phyloP scores from a whole-genome alignment of 2,329 filamentous ascomycete genomes.

The Dactylellina haptotyla region DNA sequence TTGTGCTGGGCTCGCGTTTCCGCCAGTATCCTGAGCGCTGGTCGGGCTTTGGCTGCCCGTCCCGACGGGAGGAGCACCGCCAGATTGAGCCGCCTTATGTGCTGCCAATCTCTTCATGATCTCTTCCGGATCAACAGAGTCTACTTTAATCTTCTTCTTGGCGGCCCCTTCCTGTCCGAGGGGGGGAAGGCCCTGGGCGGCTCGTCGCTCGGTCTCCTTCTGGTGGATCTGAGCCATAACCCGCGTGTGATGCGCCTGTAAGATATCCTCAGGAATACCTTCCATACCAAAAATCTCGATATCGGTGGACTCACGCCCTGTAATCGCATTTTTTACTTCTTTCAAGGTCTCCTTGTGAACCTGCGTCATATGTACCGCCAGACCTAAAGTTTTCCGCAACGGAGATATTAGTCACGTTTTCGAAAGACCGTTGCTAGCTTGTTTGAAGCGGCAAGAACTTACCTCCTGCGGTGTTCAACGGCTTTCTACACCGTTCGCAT shows the following conservation, averaged over 20 bases:
- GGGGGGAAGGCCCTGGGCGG: slow-evolving; percentile 83
- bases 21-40: slow-evolving; percentile 66
- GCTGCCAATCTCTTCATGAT: slow-evolving; percentile 82
- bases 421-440: slow-evolving; percentile 3
- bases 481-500: slow-evolving; percentile 86
- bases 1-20: slow-evolving; percentile 66
- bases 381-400: slow-evolving; percentile 70
- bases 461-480: slow-evolving; percentile 95
- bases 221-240: slow-evolving; percentile 87
- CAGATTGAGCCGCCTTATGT: slow-evolving; percentile 75
- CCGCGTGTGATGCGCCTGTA: slow-evolving; percentile 83
- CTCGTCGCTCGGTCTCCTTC: slow-evolving; percentile 81
- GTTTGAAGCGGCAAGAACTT: slow-evolving; percentile 59
- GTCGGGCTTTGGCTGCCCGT: slow-evolving; percentile 67
- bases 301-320: slow-evolving; percentile 83
- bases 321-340: slow-evolving; percentile 89
- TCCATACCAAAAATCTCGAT: slow-evolving; percentile 99
- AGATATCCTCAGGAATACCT: slow-evolving; percentile 86
- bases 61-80: slow-evolving; percentile 69
- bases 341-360: slow-evolving; percentile 94
- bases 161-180: slow-evolving; percentile 68
- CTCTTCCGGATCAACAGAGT: slow-evolving; percentile 79
- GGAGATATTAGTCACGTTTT: slow-evolving; percentile 17
- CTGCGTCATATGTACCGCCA: slow-evolving; percentile 97
- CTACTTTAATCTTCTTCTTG: slow-evolving; percentile 76